These are phyloP conservation scores for Penicillium palitans DNA, from an alignment of 2,329 filamentous ascomycete genomes.

Conservation along the genomic window DNA sequence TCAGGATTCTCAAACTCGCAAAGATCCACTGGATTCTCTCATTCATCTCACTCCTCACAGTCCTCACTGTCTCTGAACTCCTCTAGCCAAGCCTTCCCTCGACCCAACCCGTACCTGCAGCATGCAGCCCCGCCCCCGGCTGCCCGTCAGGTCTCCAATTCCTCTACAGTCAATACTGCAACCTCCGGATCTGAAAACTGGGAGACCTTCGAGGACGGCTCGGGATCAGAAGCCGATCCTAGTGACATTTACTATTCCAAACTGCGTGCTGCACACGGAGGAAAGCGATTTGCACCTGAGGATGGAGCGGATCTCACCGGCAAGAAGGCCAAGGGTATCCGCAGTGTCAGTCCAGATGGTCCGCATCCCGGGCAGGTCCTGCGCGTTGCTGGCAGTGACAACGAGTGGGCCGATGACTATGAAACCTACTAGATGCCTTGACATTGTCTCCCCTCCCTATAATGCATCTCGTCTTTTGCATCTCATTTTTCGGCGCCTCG, in stretches of 20 bases:
- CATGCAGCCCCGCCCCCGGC: constrained; percentile 41
- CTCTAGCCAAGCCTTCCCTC: constrained; percentile 34
- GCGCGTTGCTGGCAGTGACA: constrained; percentile 52
- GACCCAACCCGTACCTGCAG: constrained; percentile 38
- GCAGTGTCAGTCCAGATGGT: constrained; percentile 48
- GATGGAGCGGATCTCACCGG: constrained; percentile 37
- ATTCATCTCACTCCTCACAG: constrained; percentile 45
- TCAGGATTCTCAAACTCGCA: constrained; percentile 42
- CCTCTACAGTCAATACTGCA: constrained; percentile 64
- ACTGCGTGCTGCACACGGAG: constrained; percentile 62
- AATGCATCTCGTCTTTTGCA: constrained; percentile 1
- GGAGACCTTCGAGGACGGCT: constrained; percentile 91
- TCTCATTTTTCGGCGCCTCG: constrained; percentile 16
- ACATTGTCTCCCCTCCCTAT: not conserved
- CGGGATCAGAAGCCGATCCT: constrained; percentile 70
- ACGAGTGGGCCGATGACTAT: constrained; percentile 55
- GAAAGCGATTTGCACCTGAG: constrained; percentile 60
- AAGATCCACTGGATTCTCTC: constrained; percentile 40
- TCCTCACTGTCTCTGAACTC: constrained; percentile 41
- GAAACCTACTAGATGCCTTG: constrained; percentile 40
- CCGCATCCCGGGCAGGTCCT: constrained; percentile 47
- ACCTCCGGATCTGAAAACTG: constrained; percentile 90
- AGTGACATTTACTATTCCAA: constrained; percentile 80
- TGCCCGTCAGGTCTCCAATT: constrained; percentile 69
- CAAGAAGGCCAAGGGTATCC: constrained; percentile 50